A percentile compares a stretch with the other conserved stretches of the same genome.
Conservation (phyloP, 257 asterid species). For the Henckelia pumila region DNA sequence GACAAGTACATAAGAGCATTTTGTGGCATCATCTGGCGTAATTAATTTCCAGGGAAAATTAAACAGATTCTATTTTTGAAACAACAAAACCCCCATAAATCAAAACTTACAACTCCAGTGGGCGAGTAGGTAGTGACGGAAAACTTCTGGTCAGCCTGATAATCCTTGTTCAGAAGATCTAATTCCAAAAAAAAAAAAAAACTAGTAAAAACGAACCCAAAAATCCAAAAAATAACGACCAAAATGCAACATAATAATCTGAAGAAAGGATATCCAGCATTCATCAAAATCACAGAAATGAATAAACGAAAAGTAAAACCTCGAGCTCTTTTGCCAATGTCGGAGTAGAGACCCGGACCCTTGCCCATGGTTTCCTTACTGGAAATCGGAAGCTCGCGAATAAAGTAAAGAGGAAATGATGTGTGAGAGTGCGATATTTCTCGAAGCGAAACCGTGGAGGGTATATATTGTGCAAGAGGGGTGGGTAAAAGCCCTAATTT, state of each 20-base stretch:
- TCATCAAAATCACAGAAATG: background rate
- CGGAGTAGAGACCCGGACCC: slow-evolving; percentile 92
- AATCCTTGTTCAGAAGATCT: slow-evolving; percentile 84
- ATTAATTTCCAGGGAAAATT: slow-evolving; percentile 1
- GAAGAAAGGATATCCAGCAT: background rate
- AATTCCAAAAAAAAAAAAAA: slow-evolving; percentile 14
- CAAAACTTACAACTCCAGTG: slow-evolving; percentile 80
- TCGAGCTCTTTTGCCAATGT: slow-evolving; percentile 81
- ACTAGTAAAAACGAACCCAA: background rate
- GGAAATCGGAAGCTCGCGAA: slow-evolving; percentile 23
- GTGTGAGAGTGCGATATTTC: slow-evolving; percentile 16
- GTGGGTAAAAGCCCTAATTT: slow-evolving; percentile 49
- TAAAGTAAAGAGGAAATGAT: slow-evolving; percentile 11
- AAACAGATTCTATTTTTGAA: slow-evolving; percentile 25
- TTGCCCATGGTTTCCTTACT: slow-evolving; percentile 57
- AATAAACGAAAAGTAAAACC: slow-evolving; percentile 35
- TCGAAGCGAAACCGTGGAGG: slow-evolving; percentile 10
- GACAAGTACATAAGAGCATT: no score
- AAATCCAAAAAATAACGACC: background rate
- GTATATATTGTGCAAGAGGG: background rate
- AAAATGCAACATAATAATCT: background rate
- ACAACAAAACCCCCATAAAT: background rate
- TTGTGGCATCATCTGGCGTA: no score
- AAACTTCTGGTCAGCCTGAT: slow-evolving; percentile 84
- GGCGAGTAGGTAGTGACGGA: slow-evolving; percentile 76